Conservation (phyloP, 2,329 filamentous ascomycete genomes). For the Penicillium sp. region DNA sequence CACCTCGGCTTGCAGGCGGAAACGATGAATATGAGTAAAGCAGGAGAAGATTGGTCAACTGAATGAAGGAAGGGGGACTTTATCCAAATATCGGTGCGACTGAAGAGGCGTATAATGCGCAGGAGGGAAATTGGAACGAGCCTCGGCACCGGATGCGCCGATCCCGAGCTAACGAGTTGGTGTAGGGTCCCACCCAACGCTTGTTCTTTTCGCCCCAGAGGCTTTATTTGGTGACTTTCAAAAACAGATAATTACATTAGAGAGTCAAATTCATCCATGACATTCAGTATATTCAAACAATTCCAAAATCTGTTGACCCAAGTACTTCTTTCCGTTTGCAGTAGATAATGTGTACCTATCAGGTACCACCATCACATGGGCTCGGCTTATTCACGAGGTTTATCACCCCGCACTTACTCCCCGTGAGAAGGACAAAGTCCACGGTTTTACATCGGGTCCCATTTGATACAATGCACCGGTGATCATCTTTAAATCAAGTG, state of each 20-base stretch:
- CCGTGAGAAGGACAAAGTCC: neutral
- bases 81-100: neutral
- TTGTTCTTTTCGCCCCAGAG: neutral
- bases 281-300: too few relatives aligned
- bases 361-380: neutral
- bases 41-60: neutral
- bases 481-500: neutral
- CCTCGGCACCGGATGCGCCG: constrained; percentile 11
- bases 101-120: neutral
- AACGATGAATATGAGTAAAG: neutral
- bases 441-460: neutral
- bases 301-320: too few relatives aligned
- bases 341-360: neutral
- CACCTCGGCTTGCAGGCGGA: neutral
- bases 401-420: neutral
- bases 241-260: too few relatives aligned
- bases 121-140: neutral
- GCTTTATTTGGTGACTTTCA: neutral
- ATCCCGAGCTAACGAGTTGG: neutral
- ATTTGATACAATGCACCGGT: neutral
- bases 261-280: too few relatives aligned
- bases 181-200: neutral
- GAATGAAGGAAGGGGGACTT: too few relatives aligned
- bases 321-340: neutral
- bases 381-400: neutral